phyloP scores from a whole-genome alignment of 2,329 filamentous ascomycete genomes.

The Trichoderma sp. region DNA sequence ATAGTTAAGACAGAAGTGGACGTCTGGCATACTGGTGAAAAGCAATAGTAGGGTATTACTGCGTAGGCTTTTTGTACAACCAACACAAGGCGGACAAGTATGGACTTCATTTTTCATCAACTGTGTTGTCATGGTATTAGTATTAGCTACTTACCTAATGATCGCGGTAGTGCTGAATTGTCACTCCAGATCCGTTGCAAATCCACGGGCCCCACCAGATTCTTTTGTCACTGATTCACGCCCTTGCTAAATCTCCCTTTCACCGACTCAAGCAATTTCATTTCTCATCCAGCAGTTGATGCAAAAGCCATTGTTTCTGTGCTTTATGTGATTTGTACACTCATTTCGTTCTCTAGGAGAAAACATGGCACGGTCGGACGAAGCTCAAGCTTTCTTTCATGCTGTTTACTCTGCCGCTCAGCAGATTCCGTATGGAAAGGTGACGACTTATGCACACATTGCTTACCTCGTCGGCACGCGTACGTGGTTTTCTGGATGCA shows the following conservation, averaged over 20 bases:
- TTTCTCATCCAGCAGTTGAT: neutral
- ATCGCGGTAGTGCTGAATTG: neutral
- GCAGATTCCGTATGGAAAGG: slow-evolving; percentile 76
- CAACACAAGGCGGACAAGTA: too few species aligned
- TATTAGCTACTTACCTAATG: neutral
- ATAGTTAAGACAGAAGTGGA: too few species aligned
- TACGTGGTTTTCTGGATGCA: slow-evolving; percentile 40
- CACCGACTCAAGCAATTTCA: neutral
- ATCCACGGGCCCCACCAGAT: neutral
- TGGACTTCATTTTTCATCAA: neutral
- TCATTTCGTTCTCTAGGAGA: neutral
- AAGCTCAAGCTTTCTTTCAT: slow-evolving; percentile 70
- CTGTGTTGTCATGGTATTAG: neutral
- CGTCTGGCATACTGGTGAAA: too few species aligned
- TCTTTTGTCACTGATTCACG: neutral
- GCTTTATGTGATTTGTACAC: neutral
- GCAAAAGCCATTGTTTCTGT: neutral
- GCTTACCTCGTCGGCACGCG: slow-evolving; percentile 69
- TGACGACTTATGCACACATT: slow-evolving; percentile 86
- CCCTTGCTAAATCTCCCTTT: neutral
- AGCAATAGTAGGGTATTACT: too few species aligned
- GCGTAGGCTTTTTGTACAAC: too few species aligned
- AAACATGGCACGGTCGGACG: slow-evolving; percentile 65
- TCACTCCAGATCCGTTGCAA: neutral
- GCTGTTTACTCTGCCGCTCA: slow-evolving; percentile 81